Base-by-base conservation (phyloP, 2,329 filamentous ascomycete genomes). In the Colletotrichum truncatum region DNA sequence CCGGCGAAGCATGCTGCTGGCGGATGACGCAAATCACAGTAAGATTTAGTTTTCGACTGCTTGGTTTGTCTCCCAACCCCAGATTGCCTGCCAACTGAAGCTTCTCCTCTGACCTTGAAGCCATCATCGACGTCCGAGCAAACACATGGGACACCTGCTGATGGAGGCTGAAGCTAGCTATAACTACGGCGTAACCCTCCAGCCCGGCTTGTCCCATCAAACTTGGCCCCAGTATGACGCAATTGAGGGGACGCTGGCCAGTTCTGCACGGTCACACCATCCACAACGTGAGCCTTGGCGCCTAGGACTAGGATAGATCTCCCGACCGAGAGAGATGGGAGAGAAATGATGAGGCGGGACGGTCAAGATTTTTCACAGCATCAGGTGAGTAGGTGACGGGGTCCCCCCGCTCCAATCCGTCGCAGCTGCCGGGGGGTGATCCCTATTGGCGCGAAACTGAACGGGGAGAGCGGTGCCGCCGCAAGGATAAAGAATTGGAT, bases 321-420 rank as follows among this genome's bases (percentile, higher is more conserved):
- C 56, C 62, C 56, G 49, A 55, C 62, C 57, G 56, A 55, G 41
- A 49, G 45, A 23, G 23, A 7, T 28, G 12, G 23, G 9, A 54
- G 38, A 55, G 38, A 62, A 65, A 65, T 62, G 62, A 62, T 61
- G 57, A 65, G 62, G 62, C 62, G 62, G 62, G 62, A 65, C 62
- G 57, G 57, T 49, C 54, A 65, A 65, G 62, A 62, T 65, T 65
- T 65, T 62, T 65, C 49, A 38, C 36, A 43, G 56, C 57, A 57
- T 65, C 57, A 65, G 62, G 62, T 65, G 57, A 65, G 62, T 48
- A 45, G 32, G 21, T 36, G 25, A 54, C 32, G 54, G 54, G 54
- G 41, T 9, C 23, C 48, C 57, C 55, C 55, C 38, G 34, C 43
- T 55, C 43, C 26, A 41, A 28, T 62, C 57, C 62, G 49, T 61